Base-by-base conservation (phyloP, 192 early-diverging fungal genomes). In the Piromyces finnis region DNA sequence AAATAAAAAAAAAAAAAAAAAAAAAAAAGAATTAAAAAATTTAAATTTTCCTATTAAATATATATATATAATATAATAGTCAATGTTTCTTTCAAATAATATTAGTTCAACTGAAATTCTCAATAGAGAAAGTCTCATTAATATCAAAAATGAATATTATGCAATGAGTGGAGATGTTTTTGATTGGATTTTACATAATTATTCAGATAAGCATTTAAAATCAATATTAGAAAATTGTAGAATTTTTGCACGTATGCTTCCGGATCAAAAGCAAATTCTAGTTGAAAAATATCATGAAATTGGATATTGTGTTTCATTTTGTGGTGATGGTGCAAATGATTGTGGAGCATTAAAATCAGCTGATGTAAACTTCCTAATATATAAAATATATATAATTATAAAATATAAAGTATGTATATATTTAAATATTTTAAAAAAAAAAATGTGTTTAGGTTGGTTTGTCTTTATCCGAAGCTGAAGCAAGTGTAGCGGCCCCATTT, bases 301-400 rank as follows among this genome's bases (percentile, higher is more conserved):
- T 29, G 96, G 93, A 18, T 97, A 98, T 86, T 95, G 93, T 82
- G 93, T 95, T 29, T 95, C 96, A 0, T 99, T 99, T 84, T 98
- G 96, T 83, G 98, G 98, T n/a, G 98, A 99, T 83, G 98, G 98
- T 15, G 96, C 98, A 27, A 99, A 99, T 82, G 98, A 99, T 84
- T 96, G 95, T 86, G 96, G 96, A 27, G 98, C 98, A 6, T 86
- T 99, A 18, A 95, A 97, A 79, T 93, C 94, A 0, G 97, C 95
- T 27, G 98, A 99, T 84, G 94, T 51, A 51, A 51, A 2, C 22
- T 15, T 15, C 15, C 7, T 12, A n/a, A n/a, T n/a, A n/a, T n/a
- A 35, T 35, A 7, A 35, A 7, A 35, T 35, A 35, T 35, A 35
- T 7, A 35, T 35, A 35, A 35, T 35, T 7, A 35, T 35, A 35